Percentiles rank a stretch among this genome's conserved stretches.
These are phyloP conservation scores for Aureobasidium sp. DNA, from an alignment of 2,329 filamentous ascomycete genomes.

Conservation along the genomic window DNA sequence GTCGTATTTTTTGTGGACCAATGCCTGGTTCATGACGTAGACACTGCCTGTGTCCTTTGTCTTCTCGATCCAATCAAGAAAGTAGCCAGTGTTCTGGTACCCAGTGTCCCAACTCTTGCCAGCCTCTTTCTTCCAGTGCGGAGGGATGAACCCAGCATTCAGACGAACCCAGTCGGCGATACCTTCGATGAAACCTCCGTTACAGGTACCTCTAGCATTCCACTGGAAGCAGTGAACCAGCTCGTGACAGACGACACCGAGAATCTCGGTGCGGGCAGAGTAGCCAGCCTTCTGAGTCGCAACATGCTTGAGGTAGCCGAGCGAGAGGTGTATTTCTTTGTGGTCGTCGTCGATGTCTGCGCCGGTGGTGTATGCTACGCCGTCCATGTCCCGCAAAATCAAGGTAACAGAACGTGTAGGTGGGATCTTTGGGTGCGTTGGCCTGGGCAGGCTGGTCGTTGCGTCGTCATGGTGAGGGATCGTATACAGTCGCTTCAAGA, in stretches of 20 bases:
- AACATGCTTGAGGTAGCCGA: conserved; percentile 57
- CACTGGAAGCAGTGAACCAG: conserved; percentile 94
- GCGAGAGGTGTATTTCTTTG: conserved; percentile 87
- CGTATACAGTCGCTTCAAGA: conserved; percentile 66
- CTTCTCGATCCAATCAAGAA: conserved; percentile 75
- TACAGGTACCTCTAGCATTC: conserved; percentile 51
- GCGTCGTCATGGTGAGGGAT: conserved; percentile 16
- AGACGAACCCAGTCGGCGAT: conserved; percentile 90
- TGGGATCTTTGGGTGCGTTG: conserved; percentile 33
- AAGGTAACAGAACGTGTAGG: conserved; percentile 81
- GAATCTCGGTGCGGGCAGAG: conserved; percentile 55
- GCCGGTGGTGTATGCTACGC: conserved; percentile 85
- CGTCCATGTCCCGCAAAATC: conserved; percentile 68
- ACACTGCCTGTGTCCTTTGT: conserved; percentile 48
- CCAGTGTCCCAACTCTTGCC: conserved; percentile 71
- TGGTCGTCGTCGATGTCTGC: conserved; percentile 73
- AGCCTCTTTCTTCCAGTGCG: conserved; percentile 66
- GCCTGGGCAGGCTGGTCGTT: not conserved
- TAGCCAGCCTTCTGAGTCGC: conserved; percentile 17
- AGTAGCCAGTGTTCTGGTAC: conserved; percentile 88
- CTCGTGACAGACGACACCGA: conserved; percentile 83
- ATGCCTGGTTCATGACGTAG: conserved; percentile 56
- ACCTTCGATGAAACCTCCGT: conserved; percentile 76
- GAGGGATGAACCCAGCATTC: conserved; percentile 63
- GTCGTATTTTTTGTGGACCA: conserved; percentile 58